Percentiles rank a stretch among this genome's conserved stretches.
Conservation (phyloP, 306 rosid genomes). For the Delonix regia region DNA sequence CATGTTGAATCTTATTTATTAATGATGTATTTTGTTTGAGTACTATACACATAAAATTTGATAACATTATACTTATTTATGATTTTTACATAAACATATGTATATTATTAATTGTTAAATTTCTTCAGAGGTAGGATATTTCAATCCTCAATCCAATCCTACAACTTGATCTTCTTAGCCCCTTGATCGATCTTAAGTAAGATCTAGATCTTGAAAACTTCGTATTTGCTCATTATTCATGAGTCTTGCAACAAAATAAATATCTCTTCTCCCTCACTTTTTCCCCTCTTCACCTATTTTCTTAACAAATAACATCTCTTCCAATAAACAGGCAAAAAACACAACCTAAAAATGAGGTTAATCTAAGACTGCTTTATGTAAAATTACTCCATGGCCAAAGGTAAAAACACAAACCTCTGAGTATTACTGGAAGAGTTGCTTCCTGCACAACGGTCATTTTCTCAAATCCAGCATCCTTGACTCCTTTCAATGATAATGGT, state of each 20-base stretch:
- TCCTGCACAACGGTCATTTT: constrained; percentile 94
- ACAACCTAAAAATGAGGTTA: constrained; percentile 7
- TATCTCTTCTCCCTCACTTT: not conserved
- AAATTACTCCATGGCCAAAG: not conserved
- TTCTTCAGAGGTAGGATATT: no score
- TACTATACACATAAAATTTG: no score
- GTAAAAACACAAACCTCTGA: constrained; percentile 64
- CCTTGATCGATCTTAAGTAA: no score
- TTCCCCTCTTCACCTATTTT: not conserved
- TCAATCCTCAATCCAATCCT: no score
- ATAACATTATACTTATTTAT: no score
- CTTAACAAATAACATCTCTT: constrained; percentile 13
- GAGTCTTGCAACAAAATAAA: not conserved
- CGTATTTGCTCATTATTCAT: no score
- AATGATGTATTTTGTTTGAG: no score
- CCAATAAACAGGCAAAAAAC: constrained; percentile 19
- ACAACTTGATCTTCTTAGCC: not conserved
- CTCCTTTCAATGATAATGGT: constrained; percentile 77
- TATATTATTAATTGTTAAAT: no score
- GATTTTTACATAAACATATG: no score
- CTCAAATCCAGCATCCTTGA: constrained; percentile 92
- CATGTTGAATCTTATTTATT: no score
- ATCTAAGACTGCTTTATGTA: not conserved
- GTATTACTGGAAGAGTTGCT: constrained; percentile 93
- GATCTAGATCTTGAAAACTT: no score